Evolutionary conservation across 805 yeast genomes (phyloP).

Genomic region (Candida ascalaphidarum): DNA sequence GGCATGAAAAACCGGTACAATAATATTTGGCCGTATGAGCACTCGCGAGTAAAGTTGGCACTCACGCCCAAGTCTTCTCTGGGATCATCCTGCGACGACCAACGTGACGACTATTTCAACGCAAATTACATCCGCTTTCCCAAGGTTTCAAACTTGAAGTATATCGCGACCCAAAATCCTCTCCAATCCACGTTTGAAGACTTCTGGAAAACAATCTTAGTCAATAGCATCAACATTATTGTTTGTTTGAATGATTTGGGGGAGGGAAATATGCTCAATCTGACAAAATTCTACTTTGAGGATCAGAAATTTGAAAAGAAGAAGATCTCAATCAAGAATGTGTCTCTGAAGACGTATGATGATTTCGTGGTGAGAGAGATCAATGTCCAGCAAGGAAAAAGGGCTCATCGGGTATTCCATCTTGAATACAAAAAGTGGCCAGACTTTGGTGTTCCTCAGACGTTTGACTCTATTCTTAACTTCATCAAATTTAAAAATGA

Average conservation of each 20-base stretch:
- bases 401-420: slow-evolving; percentile 18
- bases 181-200: slow-evolving; percentile 32
- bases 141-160: slow-evolving; percentile 15
- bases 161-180: slow-evolving; percentile 41
- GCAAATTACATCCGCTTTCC: slow-evolving; percentile 32
- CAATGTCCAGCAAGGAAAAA: neutral
- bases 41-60: slow-evolving; percentile 62
- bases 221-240: slow-evolving; percentile 25
- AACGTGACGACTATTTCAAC: slow-evolving; percentile 34
- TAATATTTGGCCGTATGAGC: slow-evolving; percentile 83
- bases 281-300: slow-evolving; percentile 9
- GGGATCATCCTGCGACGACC: slow-evolving; percentile 3
- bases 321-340: slow-evolving; percentile 6
- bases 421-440: slow-evolving; percentile 39
- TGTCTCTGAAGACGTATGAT: slow-evolving; percentile 3
- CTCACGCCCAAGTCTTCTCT: slow-evolving; percentile 10
- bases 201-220: slow-evolving; percentile 33
- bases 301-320: slow-evolving; percentile 10
- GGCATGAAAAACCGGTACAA: slow-evolving; percentile 81
- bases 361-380: slow-evolving; percentile 9
- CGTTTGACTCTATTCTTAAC: slow-evolving; percentile 19
- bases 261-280: slow-evolving; percentile 12
- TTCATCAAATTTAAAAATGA: slow-evolving; percentile 25
- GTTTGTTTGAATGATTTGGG: slow-evolving; percentile 30
- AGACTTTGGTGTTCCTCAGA: slow-evolving; percentile 35